phyloP scores from a whole-genome alignment of 208 protist species.

The Trypanosomatidae sp. region DNA sequence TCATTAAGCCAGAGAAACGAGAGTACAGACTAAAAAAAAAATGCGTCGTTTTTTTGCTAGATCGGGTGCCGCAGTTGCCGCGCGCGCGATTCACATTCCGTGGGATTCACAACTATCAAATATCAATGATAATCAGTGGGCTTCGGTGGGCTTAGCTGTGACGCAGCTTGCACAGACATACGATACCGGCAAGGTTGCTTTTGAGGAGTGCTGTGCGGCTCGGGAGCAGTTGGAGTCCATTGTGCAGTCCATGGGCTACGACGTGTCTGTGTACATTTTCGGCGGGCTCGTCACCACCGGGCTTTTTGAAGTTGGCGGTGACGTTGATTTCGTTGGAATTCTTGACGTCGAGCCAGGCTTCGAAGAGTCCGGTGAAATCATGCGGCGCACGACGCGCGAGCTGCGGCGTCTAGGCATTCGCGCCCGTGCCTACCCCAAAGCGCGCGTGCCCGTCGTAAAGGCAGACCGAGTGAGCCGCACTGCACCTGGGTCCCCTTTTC shows the following conservation, averaged over 20 bases:
- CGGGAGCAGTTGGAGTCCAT: slow-evolving; percentile 81
- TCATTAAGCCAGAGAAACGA: too few species aligned
- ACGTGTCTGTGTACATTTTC: slow-evolving; percentile 88
- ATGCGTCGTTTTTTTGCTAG: slow-evolving; percentile 28
- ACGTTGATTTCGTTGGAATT: slow-evolving; percentile 90
- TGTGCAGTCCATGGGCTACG: slow-evolving; percentile 78
- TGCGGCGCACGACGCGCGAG: slow-evolving; percentile 59
- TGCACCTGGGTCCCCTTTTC: slow-evolving; percentile 72
- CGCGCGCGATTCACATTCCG: slow-evolving; percentile 34
- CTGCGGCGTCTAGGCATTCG: slow-evolving; percentile 76
- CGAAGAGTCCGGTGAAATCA: slow-evolving; percentile 77
- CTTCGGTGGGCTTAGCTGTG: slow-evolving; percentile 54
- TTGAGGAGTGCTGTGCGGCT: slow-evolving; percentile 78
- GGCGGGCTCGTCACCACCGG: slow-evolving; percentile 79
- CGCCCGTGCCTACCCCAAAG: slow-evolving; percentile 61
- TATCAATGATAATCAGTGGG: slow-evolving; percentile 39
- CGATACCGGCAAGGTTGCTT: slow-evolving; percentile 80
- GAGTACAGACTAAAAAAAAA: not conserved
- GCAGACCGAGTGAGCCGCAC: slow-evolving; percentile 75
- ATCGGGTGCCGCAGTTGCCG: not conserved
- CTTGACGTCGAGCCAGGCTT: slow-evolving; percentile 81
- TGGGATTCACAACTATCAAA: slow-evolving; percentile 59
- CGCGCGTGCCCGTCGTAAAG: slow-evolving; percentile 87
- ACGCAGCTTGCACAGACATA: slow-evolving; percentile 54
- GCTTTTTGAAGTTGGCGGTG: slow-evolving; percentile 81